These are phyloP conservation scores for Vararia minispora DNA, from an alignment of 768 basidiomycete genomes.

Conservation along the genomic window DNA sequence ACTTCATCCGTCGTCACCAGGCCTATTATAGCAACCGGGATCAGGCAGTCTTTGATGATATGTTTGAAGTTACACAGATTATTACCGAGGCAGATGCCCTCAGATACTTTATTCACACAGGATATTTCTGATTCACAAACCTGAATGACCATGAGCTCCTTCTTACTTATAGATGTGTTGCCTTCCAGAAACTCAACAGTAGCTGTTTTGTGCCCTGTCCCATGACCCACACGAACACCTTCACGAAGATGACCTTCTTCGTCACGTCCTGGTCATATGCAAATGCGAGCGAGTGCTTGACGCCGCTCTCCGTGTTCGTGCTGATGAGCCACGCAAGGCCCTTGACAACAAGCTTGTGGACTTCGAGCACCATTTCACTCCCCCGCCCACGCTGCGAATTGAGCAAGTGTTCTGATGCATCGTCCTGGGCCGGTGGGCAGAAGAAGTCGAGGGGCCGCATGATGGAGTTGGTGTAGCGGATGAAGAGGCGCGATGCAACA, in stretches of 20 bases:
- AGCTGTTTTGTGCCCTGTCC: constrained; percentile 72
- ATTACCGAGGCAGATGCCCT: constrained; percentile 19
- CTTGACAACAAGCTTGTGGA: constrained; percentile 67
- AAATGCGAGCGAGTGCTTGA: constrained; percentile 76
- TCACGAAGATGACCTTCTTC: constrained; percentile 71
- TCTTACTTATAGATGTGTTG: too few species aligned
- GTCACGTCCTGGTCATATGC: constrained; percentile 64
- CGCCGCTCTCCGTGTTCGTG: constrained; percentile 78
- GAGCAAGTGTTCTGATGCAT: too few species aligned
- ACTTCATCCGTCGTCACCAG: constrained; percentile 16
- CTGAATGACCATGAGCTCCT: too few species aligned
- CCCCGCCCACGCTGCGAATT: too few species aligned
- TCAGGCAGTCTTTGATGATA: constrained; percentile 16
- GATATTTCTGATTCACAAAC: constrained; percentile 17
- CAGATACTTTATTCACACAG: constrained; percentile 23
- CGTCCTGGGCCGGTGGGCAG: too few species aligned
- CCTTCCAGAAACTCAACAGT: too few species aligned
- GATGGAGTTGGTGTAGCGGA: constrained; percentile 60
- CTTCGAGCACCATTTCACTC: too few species aligned
- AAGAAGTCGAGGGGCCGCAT: constrained; percentile 50
- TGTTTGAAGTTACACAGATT: constrained; percentile 19
- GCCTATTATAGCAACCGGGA: constrained; percentile 4
- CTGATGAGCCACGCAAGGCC: constrained; percentile 74
- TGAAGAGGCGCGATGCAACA: constrained; percentile 68
- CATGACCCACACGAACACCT: constrained; percentile 74